Conservation (phyloP, 495 filamentous ascomycete genomes). For the Entonaema liquescens region DNA sequence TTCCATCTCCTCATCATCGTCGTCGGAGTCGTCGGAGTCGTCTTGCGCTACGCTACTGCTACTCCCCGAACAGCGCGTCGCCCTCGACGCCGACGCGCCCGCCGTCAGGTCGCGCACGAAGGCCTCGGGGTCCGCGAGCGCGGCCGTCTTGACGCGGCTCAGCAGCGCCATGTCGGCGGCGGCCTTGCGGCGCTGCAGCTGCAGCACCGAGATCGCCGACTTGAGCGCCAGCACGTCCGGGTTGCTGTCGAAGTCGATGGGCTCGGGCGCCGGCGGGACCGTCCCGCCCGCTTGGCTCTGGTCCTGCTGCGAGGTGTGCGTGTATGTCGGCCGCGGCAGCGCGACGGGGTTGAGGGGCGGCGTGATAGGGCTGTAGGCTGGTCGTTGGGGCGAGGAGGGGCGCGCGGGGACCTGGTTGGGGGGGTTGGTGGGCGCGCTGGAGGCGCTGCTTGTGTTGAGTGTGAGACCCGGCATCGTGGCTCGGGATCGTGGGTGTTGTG, state of each 20-base stretch:
- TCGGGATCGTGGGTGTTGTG: conserved; percentile 3
- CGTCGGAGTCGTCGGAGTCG: conserved; percentile 1
- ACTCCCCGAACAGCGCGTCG: conserved; percentile 48
- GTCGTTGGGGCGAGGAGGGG: conserved; percentile 48
- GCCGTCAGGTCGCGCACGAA: conserved; percentile 70
- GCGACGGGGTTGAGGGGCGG: conserved; percentile 47
- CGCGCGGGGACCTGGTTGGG: conserved; percentile 26
- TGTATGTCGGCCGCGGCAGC: conserved; percentile 48
- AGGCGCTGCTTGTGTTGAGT: conserved; percentile 37
- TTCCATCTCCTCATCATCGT: conserved; percentile 24
- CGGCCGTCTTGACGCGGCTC: conserved; percentile 68
- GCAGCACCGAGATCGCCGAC: conserved; percentile 80
- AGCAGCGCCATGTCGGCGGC: conserved; percentile 73
- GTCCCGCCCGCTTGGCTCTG: conserved; percentile 51
- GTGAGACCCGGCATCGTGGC: conserved; percentile 40
- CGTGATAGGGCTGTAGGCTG: conserved; percentile 57
- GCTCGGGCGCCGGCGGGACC: conserved; percentile 64
- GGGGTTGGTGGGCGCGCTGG: neutral
- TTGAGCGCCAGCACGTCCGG: conserved; percentile 85
- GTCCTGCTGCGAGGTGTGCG: conserved; percentile 51
- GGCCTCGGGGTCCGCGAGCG: conserved; percentile 70
- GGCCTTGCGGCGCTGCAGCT: conserved; percentile 81
- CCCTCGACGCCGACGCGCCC: conserved; percentile 54
- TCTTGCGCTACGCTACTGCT: conserved; percentile 1
- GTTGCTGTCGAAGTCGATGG: conserved; percentile 79